Evolutionary conservation across 1,284 basidiomycete species (phyloP), one percentile per base, ranked within the genome.

Genomic region (Leccinum pachyderme): DNA sequence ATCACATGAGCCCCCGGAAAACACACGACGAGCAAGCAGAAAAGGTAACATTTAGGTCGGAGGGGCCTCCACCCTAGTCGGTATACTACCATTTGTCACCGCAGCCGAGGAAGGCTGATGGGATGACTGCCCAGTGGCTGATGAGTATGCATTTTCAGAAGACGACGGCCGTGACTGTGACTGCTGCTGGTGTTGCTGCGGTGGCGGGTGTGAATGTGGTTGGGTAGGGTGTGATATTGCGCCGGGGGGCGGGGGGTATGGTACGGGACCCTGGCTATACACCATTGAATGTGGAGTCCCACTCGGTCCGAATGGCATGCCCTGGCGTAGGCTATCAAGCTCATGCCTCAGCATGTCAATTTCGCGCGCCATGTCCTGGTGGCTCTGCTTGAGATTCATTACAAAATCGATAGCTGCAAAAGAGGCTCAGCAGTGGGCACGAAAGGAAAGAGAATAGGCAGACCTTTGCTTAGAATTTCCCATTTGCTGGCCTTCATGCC

Each of bases 401-500:
- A 96, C 89, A 74, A 91, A 93, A 69, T 95, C 93, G 68, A 95
- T 92, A 27, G 94, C 93, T 94, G 64, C 44, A 54, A 13, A 28
- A 43, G 37, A 31, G 47, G 46, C n/a, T 69, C 37, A 57, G 59
- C 51, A 35, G 54, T 15, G 33, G 59, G 37, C 25, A 37, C 27
- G 39, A 41, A 11, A 29, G 18, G 22, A 41, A 31, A 54, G 24
- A 35, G 25, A 29, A 31, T 2, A 25, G 41, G 71, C 79, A 61
- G 62, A 91, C 93, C 91, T 84, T 95, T 95, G 72, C 86, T 93
- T 37, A 97, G 75, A 56, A 96, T 95, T 75, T 97, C 94, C 95
- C 94, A 97, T 75, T 98, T 98, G 75, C 91, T 93, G 22, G 92
- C 89, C 71, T 97, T 96, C 86, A 93, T 90, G 33, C 91, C 92